Conservation (phyloP, 805 yeast genomes). For the Vanderwaltozyma polyspora region DNA sequence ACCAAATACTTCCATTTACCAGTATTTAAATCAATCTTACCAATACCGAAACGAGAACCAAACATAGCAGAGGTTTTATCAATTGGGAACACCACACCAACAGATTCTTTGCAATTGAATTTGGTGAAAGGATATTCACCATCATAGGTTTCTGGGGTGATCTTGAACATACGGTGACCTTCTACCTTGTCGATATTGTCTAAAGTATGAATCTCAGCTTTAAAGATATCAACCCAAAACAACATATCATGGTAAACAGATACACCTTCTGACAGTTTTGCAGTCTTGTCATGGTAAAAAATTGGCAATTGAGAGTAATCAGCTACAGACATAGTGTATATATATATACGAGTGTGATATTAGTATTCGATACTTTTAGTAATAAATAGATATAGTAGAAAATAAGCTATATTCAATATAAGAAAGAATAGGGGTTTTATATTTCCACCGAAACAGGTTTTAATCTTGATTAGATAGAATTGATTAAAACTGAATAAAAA, state of each 20-base stretch:
- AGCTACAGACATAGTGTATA: background rate
- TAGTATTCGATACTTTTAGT: background rate
- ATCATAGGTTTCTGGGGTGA: constrained; percentile 10
- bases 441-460: too few relatives aligned
- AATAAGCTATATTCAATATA: too few relatives aligned
- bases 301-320: too few relatives aligned
- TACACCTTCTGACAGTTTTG: constrained; percentile 53
- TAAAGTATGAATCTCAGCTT: constrained; percentile 28
- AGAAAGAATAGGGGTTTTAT: too few relatives aligned
- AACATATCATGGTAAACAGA: constrained; percentile 46
- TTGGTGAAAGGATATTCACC: constrained; percentile 7
- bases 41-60: constrained; percentile 60
- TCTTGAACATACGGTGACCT: constrained; percentile 17
- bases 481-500: too few relatives aligned
- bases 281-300: constrained; percentile 3
- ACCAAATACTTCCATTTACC: constrained; percentile 29
- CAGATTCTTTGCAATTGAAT: constrained; percentile 26
- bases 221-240: constrained; percentile 33
- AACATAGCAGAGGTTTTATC: constrained; percentile 43
- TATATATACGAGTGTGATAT: background rate
- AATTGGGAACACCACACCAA: constrained; percentile 62
- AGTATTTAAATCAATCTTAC: constrained; percentile 36
- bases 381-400: too few relatives aligned
- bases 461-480: too few relatives aligned
- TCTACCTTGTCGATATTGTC: constrained; percentile 13